Percentiles rank a stretch among this genome's conserved stretches.
Evolutionary conservation across 2,329 filamentous ascomycete genomes (phyloP).

Genomic region (Bipolaris cookei): DNA sequence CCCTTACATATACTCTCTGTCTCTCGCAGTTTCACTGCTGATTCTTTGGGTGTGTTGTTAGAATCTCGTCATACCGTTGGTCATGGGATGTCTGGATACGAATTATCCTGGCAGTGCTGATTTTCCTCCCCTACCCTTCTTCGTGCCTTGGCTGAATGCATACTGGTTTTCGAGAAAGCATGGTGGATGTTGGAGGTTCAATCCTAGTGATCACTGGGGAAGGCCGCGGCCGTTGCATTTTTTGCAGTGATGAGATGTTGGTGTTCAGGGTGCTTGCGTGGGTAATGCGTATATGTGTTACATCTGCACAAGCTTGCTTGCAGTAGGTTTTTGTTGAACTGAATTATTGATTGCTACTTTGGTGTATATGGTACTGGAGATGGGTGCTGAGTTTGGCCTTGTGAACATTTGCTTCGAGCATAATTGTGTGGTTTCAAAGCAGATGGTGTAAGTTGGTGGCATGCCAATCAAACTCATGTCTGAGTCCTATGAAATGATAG

Average conservation of each 20-base stretch:
- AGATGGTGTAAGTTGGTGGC: not conserved
- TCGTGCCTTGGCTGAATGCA: slow-evolving; percentile 45
- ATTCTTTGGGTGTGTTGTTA: not conserved
- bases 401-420: not conserved
- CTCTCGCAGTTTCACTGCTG: not conserved
- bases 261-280: not conserved
- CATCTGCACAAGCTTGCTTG: not conserved
- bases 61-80: slow-evolving; percentile 37
- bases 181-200: slow-evolving; percentile 44
- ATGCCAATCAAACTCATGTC: too few species aligned
- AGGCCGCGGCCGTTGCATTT: slow-evolving; percentile 31
- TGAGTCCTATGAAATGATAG: too few species aligned
- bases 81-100: slow-evolving; percentile 45
- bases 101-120: slow-evolving; percentile 40
- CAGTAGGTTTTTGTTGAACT: not conserved
- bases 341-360: not conserved
- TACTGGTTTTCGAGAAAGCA: slow-evolving; percentile 41
- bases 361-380: not conserved
- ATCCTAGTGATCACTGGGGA: slow-evolving; percentile 45
- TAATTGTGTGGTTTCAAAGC: too few species aligned
- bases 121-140: slow-evolving; percentile 45
- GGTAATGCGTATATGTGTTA: not conserved
- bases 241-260: not conserved
- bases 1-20: not conserved
- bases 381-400: not conserved